Evolutionary conservation across 345 rosid genomes (phyloP).

Genomic region (Lumnitzera littorea): DNA sequence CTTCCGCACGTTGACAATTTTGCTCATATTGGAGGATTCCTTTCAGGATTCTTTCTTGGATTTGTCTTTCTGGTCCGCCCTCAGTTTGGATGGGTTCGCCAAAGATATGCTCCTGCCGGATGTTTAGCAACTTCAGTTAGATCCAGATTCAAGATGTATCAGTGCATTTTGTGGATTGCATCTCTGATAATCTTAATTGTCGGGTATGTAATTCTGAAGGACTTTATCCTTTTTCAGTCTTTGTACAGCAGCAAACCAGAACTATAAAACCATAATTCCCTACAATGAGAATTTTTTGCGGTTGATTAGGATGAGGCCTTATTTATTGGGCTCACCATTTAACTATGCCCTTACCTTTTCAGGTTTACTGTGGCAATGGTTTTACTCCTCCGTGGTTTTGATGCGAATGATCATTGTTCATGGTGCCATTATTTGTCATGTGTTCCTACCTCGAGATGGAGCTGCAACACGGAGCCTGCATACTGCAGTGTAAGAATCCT

Average conservation of each 20-base stretch:
- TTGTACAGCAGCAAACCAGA: no score
- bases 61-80: constrained; percentile 86
- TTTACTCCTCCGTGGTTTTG: constrained; percentile 64
- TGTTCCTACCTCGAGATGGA: constrained; percentile 83
- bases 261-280: no score
- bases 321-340: not conserved
- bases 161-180: constrained; percentile 59
- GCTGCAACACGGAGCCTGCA: constrained; percentile 60
- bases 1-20: constrained; percentile 98
- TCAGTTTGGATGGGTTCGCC: constrained; percentile 74
- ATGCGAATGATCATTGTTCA: constrained; percentile 88
- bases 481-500: constrained; percentile 53
- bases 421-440: constrained; percentile 98
- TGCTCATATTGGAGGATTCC: constrained; percentile 95
- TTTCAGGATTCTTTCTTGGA: constrained; percentile 81
- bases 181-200: constrained; percentile 59
- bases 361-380: constrained; percentile 57
- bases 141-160: constrained; percentile 66
- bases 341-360: constrained; percentile 5
- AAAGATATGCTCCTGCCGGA: constrained; percentile 35
- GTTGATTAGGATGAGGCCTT: not conserved
- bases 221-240: not conserved
- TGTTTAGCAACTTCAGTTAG: constrained; percentile 14
- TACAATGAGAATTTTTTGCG: no score
- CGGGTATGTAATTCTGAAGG: constrained; percentile 38